Evolutionary conservation across 495 filamentous ascomycete species (phyloP).

Genomic region (Letharia lupina): DNA sequence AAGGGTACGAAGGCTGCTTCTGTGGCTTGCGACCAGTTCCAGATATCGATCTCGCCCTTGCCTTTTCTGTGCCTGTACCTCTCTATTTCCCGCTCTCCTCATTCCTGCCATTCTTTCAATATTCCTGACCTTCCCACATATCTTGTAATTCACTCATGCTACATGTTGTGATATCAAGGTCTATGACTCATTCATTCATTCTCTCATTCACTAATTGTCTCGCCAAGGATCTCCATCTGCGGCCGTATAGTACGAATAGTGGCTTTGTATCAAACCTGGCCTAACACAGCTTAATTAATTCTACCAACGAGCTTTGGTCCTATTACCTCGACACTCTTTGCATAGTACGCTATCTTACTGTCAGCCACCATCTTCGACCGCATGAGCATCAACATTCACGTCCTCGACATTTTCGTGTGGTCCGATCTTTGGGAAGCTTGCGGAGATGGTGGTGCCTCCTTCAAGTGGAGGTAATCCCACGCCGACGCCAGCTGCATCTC

Average conservation of each 20-base stretch:
- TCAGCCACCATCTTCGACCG: not conserved
- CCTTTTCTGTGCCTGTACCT: constrained; percentile 1
- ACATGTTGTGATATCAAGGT: not conserved
- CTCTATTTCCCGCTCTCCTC: not conserved
- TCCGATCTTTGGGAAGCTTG: constrained; percentile 9
- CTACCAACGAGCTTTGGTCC: not conserved
- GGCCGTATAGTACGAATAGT: constrained; percentile 8
- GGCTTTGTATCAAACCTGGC: constrained; percentile 13
- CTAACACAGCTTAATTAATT: not conserved
- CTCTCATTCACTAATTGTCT: constrained; percentile 14
- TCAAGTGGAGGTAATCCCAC: constrained; percentile 39
- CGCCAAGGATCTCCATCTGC: constrained; percentile 10
- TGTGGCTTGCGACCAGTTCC: constrained; percentile 8
- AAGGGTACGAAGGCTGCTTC: not conserved
- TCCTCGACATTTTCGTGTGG: constrained; percentile 1
- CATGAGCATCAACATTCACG: constrained; percentile 10
- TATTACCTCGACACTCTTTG: not conserved
- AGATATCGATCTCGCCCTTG: constrained; percentile 16
- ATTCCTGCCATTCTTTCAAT: not conserved
- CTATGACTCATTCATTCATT: not conserved
- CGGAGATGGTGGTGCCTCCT: constrained; percentile 45
- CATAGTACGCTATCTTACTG: not conserved
- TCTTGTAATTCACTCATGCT: not conserved
- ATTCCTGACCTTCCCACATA: not conserved
- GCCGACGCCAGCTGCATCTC: constrained; percentile 31